phyloP scores from a whole-genome alignment of 1,284 basidiomycete genomes.

The Amylostereum areolatum region DNA sequence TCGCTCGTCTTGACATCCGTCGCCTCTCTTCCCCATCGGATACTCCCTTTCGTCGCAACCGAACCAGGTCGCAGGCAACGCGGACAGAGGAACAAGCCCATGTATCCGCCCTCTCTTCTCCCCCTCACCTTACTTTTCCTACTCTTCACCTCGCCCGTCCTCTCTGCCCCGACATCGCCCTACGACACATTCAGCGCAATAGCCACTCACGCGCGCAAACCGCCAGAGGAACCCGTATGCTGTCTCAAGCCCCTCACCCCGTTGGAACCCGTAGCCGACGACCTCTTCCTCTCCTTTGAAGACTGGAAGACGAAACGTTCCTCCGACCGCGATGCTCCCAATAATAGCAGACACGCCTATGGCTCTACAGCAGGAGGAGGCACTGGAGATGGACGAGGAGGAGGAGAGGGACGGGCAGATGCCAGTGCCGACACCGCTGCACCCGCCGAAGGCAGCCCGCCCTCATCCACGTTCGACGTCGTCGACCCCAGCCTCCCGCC shows the following conservation, averaged over 20 bases:
- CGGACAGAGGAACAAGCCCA: not conserved
- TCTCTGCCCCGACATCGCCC: conserved; percentile 35
- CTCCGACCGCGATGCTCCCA: conserved; percentile 14
- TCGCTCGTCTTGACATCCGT: too few species aligned
- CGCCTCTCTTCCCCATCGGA: too few species aligned
- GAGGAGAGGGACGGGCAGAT: not conserved
- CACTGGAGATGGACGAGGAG: not conserved
- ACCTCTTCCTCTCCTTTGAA: conserved; percentile 76
- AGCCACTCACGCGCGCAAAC: conserved; percentile 37
- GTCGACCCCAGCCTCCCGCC: conserved; percentile 8
- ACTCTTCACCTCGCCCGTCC: conserved; percentile 32
- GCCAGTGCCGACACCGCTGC: not conserved
- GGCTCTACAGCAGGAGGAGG: too few species aligned
- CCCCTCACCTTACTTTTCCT: conserved; percentile 31
- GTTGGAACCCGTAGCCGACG: conserved; percentile 49
- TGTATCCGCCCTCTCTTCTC: conserved; percentile 10
- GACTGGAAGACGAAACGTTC: conserved; percentile 80
- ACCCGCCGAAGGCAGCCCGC: not conserved
- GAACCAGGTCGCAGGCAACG: too few species aligned
- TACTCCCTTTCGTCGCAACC: too few species aligned
- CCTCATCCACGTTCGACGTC: too few species aligned
- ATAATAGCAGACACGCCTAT: not conserved
- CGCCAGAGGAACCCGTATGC: conserved; percentile 55
- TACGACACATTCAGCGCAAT: conserved; percentile 60
- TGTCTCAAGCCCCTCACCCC: conserved; percentile 53